Percentiles rank a stretch among this genome's conserved stretches.
These are phyloP conservation scores for Gautieria morchelliformis DNA, from an alignment of 768 basidiomycete species.

Conservation along the genomic window DNA sequence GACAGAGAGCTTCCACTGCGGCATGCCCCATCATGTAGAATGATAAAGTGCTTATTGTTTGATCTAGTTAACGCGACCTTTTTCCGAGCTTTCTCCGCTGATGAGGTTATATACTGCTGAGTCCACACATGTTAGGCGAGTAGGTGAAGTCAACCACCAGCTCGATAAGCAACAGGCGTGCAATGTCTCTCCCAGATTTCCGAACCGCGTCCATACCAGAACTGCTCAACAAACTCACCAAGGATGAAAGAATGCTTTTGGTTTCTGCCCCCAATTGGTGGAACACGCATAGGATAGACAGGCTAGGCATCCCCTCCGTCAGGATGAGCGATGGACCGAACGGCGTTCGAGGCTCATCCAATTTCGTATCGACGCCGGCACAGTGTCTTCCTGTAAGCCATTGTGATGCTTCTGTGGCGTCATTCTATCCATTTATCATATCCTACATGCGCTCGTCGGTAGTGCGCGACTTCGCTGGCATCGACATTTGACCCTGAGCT, in stretches of 20 bases:
- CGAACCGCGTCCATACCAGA: conserved; percentile 44
- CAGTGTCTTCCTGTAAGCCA: conserved; percentile 51
- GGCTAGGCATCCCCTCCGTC: conserved; percentile 54
- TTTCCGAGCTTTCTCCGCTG: too few relatives aligned
- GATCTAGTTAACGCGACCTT: too few relatives aligned
- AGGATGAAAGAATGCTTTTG: conserved; percentile 55
- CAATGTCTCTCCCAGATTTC: conserved; percentile 25
- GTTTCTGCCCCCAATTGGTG: conserved; percentile 63
- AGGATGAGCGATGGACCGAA: conserved; percentile 70
- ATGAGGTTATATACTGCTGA: too few relatives aligned
- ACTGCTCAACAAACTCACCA: conserved; percentile 40
- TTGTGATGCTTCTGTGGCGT: background rate
- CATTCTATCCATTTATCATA: background rate
- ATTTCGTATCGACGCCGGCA: conserved; percentile 55
- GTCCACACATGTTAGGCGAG: too few relatives aligned
- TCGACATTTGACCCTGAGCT: conserved; percentile 61
- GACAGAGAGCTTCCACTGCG: too few relatives aligned
- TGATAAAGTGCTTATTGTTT: too few relatives aligned
- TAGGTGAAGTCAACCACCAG: too few relatives aligned
- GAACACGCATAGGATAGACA: conserved; percentile 49
- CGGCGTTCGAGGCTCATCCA: conserved; percentile 59
- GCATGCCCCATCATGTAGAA: too few relatives aligned
- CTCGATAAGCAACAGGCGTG: background rate
- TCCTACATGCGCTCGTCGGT: background rate
- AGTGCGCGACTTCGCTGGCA: conserved; percentile 64